Evolutionary conservation across 345 rosid species (phyloP).

Genomic region (Pugionium cornutum): DNA sequence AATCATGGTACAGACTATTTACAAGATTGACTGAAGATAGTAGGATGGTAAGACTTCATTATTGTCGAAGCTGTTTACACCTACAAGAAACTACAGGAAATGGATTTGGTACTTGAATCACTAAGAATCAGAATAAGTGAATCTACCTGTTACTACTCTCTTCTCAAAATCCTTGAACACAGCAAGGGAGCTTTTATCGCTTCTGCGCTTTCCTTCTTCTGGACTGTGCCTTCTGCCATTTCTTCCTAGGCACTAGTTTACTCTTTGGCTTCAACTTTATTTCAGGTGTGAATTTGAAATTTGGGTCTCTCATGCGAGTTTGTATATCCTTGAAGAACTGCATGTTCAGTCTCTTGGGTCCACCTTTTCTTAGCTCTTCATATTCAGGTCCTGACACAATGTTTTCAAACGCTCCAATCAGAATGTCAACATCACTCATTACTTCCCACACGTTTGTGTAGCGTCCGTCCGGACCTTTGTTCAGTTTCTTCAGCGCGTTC

Average conservation of each 20-base stretch:
- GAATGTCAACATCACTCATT: constrained; percentile 81
- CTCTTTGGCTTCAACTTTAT: constrained; percentile 89
- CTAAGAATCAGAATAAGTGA: neutral
- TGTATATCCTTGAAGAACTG: constrained; percentile 96
- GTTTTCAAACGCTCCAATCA: constrained; percentile 89
- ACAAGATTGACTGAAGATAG: neutral
- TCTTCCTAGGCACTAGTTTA: constrained; percentile 82
- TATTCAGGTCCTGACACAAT: constrained; percentile 90
- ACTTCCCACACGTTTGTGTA: constrained; percentile 93
- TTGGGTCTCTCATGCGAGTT: constrained; percentile 90
- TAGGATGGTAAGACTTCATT: neutral
- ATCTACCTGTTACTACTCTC: constrained; percentile 8
- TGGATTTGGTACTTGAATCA: constrained; percentile 19
- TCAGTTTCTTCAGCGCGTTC: constrained; percentile 85
- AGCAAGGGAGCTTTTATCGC: constrained; percentile 44
- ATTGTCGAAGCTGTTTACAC: neutral
- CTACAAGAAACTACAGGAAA: constrained; percentile 18
- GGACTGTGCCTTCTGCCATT: constrained; percentile 85
- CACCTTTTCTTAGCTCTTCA: constrained; percentile 90
- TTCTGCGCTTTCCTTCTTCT: constrained; percentile 82
- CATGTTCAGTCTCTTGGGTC: constrained; percentile 86
- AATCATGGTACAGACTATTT: constrained; percentile 15
- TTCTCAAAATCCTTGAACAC: constrained; percentile 5
- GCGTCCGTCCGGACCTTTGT: constrained; percentile 94
- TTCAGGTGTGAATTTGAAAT: constrained; percentile 83